Evolutionary conservation across 129 eudicot species (phyloP).

Genomic region (Flaveria bidentis): DNA sequence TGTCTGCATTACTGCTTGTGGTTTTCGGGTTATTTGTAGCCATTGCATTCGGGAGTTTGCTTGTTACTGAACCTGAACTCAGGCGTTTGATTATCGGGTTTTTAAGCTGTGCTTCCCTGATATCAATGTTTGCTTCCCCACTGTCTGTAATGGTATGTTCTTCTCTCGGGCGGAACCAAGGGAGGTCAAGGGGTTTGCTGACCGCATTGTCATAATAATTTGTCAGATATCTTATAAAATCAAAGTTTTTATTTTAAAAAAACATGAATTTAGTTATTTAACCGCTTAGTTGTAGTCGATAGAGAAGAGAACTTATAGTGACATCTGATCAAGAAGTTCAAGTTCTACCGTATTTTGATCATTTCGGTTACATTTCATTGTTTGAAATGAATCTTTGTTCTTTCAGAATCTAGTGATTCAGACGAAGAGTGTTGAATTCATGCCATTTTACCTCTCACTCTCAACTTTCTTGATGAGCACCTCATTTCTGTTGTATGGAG

Average conservation of each 20-base stretch:
- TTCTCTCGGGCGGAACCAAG: too few relatives aligned
- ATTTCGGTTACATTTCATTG: neutral
- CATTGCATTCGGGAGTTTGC: slow-evolving; percentile 58
- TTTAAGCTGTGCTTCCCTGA: slow-evolving; percentile 69
- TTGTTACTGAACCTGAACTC: slow-evolving; percentile 43
- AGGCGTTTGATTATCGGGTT: slow-evolving; percentile 68
- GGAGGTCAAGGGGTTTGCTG: too few relatives aligned
- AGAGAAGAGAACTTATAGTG: too few relatives aligned
- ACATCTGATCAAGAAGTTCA: too few relatives aligned
- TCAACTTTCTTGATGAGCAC: slow-evolving; percentile 80
- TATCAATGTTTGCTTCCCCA: slow-evolving; percentile 94
- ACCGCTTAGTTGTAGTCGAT: too few relatives aligned
- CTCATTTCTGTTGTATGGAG: slow-evolving; percentile 71
- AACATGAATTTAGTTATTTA: too few relatives aligned
- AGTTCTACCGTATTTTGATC: neutral
- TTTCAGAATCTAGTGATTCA: slow-evolving; percentile 77
- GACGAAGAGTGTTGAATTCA: slow-evolving; percentile 81
- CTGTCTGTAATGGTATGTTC: slow-evolving; percentile 71
- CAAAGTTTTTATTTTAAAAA: too few relatives aligned
- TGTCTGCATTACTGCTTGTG: slow-evolving; percentile 50
- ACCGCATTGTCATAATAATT: too few relatives aligned
- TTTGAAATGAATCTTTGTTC: neutral
- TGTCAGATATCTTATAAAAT: too few relatives aligned
- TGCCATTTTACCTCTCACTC: slow-evolving; percentile 91
- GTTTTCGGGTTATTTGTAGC: slow-evolving; percentile 62